Evolutionary conservation across 345 rosid genomes (phyloP).

Genomic region (Corchorus capsularis): DNA sequence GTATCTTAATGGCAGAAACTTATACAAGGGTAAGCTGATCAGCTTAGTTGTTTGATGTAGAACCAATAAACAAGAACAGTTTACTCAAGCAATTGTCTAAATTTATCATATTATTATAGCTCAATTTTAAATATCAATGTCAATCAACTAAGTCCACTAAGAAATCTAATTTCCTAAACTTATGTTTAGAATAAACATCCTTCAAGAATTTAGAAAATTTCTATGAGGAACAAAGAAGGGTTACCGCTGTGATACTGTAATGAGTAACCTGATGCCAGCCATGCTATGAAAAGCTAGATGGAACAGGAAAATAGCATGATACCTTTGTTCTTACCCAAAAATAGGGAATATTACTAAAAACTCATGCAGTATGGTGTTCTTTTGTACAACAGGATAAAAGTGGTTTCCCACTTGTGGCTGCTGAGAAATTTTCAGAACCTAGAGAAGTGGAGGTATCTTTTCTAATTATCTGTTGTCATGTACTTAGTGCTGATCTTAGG

Average conservation of each 20-base stretch:
- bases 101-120: too few species aligned
- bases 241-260: not conserved
- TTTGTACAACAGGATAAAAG: constrained; percentile 68
- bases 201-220: too few species aligned
- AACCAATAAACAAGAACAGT: too few species aligned
- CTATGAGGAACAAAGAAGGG: not conserved
- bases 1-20: not conserved
- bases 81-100: too few species aligned
- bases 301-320: not conserved
- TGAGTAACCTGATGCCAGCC: not conserved
- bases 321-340: not conserved
- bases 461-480: too few species aligned
- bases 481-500: constrained; percentile 11
- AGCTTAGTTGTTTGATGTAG: not conserved
- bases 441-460: constrained; percentile 79
- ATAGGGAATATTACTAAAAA: not conserved
- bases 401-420: constrained; percentile 74
- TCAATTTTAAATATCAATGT: too few species aligned
- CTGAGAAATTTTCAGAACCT: constrained; percentile 81
- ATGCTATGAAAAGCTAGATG: constrained; percentile 9
- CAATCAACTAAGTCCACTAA: too few species aligned
- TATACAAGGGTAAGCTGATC: not conserved
- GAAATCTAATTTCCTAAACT: too few species aligned
- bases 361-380: not conserved
- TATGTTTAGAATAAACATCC: too few species aligned